Evolutionary conservation across 2,329 filamentous ascomycete genomes (phyloP).

Genomic region (Trichoderma sp.): DNA sequence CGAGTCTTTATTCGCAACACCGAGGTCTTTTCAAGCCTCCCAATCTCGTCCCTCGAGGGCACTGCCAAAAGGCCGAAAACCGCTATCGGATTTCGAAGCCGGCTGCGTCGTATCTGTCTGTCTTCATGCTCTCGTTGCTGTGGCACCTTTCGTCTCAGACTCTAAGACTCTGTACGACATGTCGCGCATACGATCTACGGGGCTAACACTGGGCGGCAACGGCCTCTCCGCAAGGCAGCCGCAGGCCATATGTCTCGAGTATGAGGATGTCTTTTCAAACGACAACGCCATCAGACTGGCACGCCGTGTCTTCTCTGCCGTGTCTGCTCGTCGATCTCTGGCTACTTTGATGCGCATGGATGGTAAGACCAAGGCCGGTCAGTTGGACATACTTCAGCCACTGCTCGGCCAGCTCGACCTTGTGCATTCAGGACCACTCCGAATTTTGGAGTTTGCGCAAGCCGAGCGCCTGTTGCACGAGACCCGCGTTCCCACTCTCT

Average conservation of each 20-base stretch:
- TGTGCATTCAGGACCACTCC: slow-evolving; percentile 46
- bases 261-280: slow-evolving; percentile 64
- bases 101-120: slow-evolving; percentile 60
- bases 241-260: slow-evolving; percentile 55
- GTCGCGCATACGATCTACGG: slow-evolving; percentile 60
- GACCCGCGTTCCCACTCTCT: slow-evolving; percentile 55
- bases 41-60: slow-evolving; percentile 32
- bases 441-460: slow-evolving; percentile 51
- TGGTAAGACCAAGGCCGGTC: slow-evolving; percentile 35
- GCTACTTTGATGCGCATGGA: slow-evolving; percentile 45
- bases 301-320: slow-evolving; percentile 58
- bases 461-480: slow-evolving; percentile 58
- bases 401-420: slow-evolving; percentile 57
- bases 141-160: slow-evolving; percentile 53
- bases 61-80: slow-evolving; percentile 7
- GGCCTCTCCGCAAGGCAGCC: slow-evolving; percentile 50
- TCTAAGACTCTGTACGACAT: slow-evolving; percentile 56
- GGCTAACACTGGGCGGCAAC: slow-evolving; percentile 50
- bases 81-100: slow-evolving; percentile 49
- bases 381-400: slow-evolving; percentile 45
- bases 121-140: slow-evolving; percentile 62
- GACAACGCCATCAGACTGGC: slow-evolving; percentile 61
- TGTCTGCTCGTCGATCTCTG: slow-evolving; percentile 55
- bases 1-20: slow-evolving; percentile 58
- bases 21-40: slow-evolving; percentile 45